These are phyloP conservation scores for Trichomonas tenax DNA, from an alignment of 208 protist genomes.

Conservation along the genomic window DNA sequence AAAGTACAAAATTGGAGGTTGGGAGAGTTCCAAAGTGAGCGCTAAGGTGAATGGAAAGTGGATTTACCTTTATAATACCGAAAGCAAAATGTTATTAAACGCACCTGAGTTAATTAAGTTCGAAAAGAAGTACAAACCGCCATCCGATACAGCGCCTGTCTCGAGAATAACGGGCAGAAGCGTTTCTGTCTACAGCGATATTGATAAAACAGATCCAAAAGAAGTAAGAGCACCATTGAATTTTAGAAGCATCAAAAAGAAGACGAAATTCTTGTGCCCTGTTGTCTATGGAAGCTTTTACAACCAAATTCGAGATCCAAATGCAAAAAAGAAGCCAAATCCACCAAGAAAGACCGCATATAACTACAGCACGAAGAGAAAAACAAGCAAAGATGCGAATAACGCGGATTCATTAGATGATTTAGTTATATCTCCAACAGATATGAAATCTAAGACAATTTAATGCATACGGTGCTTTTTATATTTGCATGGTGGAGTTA, in stretches of 20 bases:
- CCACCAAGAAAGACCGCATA: not conserved
- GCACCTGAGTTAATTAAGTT: not conserved
- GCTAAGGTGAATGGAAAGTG: not conserved
- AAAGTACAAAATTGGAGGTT: not conserved
- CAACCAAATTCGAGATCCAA: not conserved
- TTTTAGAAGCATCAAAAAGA: not conserved
- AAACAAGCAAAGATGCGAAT: too few species aligned
- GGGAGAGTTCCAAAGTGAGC: not conserved
- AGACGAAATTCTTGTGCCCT: not conserved
- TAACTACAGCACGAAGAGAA: not conserved
- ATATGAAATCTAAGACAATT: too few species aligned
- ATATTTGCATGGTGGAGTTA: too few species aligned
- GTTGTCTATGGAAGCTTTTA: not conserved
- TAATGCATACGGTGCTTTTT: too few species aligned
- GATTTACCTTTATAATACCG: not conserved
- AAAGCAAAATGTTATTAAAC: not conserved
- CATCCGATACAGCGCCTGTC: not conserved
- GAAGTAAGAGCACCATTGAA: not conserved
- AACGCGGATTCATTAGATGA: too few species aligned
- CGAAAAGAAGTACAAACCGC: not conserved
- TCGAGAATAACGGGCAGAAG: not conserved
- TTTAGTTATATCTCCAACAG: too few species aligned
- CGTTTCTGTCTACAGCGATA: not conserved
- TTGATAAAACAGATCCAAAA: not conserved
- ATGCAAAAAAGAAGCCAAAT: not conserved